Base-by-base conservation (phyloP, 1,284 basidiomycete species). In the Rhodotorula mucilaginosa region DNA sequence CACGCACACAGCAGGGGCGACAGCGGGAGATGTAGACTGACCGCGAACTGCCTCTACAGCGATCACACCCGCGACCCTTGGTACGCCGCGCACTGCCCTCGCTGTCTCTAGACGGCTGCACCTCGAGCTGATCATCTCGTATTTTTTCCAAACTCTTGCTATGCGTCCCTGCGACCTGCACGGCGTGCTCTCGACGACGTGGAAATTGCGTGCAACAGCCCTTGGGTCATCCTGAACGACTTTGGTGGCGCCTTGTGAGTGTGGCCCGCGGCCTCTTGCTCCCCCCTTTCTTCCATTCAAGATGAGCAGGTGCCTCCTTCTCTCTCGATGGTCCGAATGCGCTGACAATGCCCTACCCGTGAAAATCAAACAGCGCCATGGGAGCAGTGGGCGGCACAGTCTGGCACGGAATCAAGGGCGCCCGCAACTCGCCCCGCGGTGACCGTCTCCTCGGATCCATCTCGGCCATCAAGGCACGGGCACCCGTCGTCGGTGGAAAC, bases 371-470 rank as follows among this genome's bases (percentile, higher is more conserved):
- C 62, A 67, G 68, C 81, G 88, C 93, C 49, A 96, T 96, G 93
- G 93, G 93, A 80, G 92, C 92, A 31, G 88, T 96, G 63, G 94
- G 94, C 78, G 93, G 96, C 79, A 93, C 92, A 77, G 94, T 99
- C 80, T 99, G 96, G 96, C 95, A 99, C 83, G 93, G 94, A 76
- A 95, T 98, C 80, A 99, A 99, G 83, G 97, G 96, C 72, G 94
- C 95, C 23, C 87, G 96, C 78, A 99, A 98, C 83, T 96, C 93
- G 72, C 96, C 96, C 70, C 86, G 90, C 81, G 97, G 97, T 59
- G 95, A 98, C 82, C 90, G 96, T 64, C 85, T 97, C 63, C 88
- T 93, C 60, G 95, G 96, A 65, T 95, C 97, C 26, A 84, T 98
- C 70, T 93, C 94, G 48, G 95, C 94, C 60, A 95, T 99, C 85